Evolutionary conservation across 495 filamentous ascomycete species (phyloP).

Genomic region (Penicillium lagena): DNA sequence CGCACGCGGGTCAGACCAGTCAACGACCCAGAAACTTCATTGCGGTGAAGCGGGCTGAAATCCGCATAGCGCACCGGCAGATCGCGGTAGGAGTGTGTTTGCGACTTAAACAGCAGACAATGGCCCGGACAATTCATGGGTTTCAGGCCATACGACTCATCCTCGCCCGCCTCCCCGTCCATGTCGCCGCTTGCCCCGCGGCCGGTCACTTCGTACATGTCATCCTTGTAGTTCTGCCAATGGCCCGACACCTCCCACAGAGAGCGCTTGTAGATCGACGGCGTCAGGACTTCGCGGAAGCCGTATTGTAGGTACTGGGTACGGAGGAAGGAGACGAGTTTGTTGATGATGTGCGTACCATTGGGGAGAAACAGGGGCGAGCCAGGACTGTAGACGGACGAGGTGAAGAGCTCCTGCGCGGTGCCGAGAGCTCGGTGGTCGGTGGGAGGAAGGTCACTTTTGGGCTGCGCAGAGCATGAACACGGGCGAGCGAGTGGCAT

Average conservation of each 20-base stretch:
- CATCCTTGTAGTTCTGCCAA: constrained; percentile 88
- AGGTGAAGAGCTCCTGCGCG: constrained; percentile 71
- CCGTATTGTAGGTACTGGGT: constrained; percentile 83
- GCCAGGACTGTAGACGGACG: constrained; percentile 73
- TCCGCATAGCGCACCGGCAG: constrained; percentile 88
- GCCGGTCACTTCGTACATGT: constrained; percentile 86
- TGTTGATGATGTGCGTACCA: constrained; percentile 82
- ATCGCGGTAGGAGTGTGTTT: constrained; percentile 70
- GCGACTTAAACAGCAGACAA: constrained; percentile 76
- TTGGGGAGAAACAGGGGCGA: constrained; percentile 85
- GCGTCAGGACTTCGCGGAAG: constrained; percentile 87
- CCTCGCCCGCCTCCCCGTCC: constrained; percentile 45
- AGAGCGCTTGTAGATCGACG: constrained; percentile 87
- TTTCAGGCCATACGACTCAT: constrained; percentile 83
- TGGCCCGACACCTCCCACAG: constrained; percentile 88
- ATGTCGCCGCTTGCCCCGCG: constrained; percentile 46
- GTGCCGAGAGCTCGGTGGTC: constrained; percentile 70
- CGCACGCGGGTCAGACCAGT: constrained; percentile 83
- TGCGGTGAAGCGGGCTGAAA: constrained; percentile 86
- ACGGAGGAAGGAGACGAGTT: constrained; percentile 76
- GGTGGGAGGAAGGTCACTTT: constrained; percentile 23
- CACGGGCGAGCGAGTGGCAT: constrained; percentile 28
- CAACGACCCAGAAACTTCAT: constrained; percentile 80
- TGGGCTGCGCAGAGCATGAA: constrained; percentile 28
- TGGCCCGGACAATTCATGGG: constrained; percentile 98